A percentile compares a stretch with the other conserved stretches of the same genome.
Conservation (phyloP, 129 eudicot genomes). For the Flaveria trinervia region DNA sequence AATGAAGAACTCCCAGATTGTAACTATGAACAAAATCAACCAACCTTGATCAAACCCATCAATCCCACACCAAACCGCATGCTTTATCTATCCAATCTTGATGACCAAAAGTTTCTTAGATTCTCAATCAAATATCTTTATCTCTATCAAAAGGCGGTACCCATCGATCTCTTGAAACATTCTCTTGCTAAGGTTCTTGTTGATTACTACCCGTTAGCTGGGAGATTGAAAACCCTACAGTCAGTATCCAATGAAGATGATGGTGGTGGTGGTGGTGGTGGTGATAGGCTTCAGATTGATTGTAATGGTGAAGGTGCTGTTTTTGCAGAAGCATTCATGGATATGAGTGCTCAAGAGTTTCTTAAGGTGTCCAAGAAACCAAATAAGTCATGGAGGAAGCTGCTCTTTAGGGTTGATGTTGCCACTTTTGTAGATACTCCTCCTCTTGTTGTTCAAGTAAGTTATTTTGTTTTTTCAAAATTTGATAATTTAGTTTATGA, state of each 20-base stretch:
- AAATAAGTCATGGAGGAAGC: conserved; percentile 81
- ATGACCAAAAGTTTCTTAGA: conserved; percentile 91
- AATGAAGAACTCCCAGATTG: conserved; percentile 79
- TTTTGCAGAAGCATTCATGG: conserved; percentile 86
- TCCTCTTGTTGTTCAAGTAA: conserved; percentile 88
- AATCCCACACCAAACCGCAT: conserved; percentile 68
- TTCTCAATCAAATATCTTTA: conserved; percentile 86
- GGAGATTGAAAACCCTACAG: conserved; percentile 44
- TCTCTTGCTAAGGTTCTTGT: conserved; percentile 72
- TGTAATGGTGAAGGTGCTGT: conserved; percentile 94
- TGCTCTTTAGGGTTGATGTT: conserved; percentile 72
- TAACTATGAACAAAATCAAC: conserved; percentile 47
- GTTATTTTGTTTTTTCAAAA: background rate
- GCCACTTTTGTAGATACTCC: conserved; percentile 75
- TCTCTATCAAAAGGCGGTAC: conserved; percentile 55
- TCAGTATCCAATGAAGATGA: conserved; percentile 36
- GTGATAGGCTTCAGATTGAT: conserved; percentile 74
- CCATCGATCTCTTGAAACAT: conserved; percentile 43
- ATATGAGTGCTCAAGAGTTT: conserved; percentile 55
- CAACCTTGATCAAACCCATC: conserved; percentile 62
- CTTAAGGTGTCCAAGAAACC: conserved; percentile 63
- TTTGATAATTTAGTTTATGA: no score
- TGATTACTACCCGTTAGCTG: conserved; percentile 90
- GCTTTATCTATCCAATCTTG: conserved; percentile 84
- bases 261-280: conserved; percentile 39